Evolutionary conservation across 2,329 filamentous ascomycete genomes (phyloP).

Genomic region (Neophaeococcomyces mojaviensis): DNA sequence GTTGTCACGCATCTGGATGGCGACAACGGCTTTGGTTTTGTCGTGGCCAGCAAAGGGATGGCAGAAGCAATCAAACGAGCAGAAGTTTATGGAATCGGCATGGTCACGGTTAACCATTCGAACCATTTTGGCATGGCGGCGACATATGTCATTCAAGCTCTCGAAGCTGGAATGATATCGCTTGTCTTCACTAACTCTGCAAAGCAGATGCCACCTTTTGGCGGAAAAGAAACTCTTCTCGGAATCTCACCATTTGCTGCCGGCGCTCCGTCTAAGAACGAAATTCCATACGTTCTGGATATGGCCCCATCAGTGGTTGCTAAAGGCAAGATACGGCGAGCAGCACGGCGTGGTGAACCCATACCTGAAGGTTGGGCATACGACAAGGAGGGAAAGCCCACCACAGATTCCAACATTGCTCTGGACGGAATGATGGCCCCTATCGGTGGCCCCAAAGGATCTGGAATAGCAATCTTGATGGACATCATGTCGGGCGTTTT

Average conservation of each 20-base stretch:
- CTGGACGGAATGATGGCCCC: constrained; percentile 74
- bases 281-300: constrained; percentile 47
- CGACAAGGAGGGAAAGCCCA: constrained; percentile 60
- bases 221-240: constrained; percentile 60
- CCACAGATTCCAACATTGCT: constrained; percentile 63
- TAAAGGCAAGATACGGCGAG: constrained; percentile 40
- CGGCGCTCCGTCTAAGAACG: constrained; percentile 59
- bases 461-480: constrained; percentile 74
- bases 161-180: constrained; percentile 64
- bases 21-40: constrained; percentile 67
- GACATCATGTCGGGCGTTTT: constrained; percentile 75
- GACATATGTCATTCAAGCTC: constrained; percentile 69
- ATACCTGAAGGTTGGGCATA: constrained; percentile 60
- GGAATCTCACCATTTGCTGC: constrained; percentile 67
- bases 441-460: constrained; percentile 79
- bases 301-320: constrained; percentile 42
- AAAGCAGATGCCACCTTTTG: constrained; percentile 64
- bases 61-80: constrained; percentile 60
- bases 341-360: constrained; percentile 34
- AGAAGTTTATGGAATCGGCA: constrained; percentile 58
- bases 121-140: constrained; percentile 82
- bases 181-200: constrained; percentile 66
- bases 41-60: constrained; percentile 63
- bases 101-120: constrained; percentile 66
- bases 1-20: constrained; percentile 63